Percentiles rank a stretch among this genome's conserved stretches.
Evolutionary conservation across 352 stramenopile genomes (phyloP).

Genomic region (Phytophthora pistaciae): DNA sequence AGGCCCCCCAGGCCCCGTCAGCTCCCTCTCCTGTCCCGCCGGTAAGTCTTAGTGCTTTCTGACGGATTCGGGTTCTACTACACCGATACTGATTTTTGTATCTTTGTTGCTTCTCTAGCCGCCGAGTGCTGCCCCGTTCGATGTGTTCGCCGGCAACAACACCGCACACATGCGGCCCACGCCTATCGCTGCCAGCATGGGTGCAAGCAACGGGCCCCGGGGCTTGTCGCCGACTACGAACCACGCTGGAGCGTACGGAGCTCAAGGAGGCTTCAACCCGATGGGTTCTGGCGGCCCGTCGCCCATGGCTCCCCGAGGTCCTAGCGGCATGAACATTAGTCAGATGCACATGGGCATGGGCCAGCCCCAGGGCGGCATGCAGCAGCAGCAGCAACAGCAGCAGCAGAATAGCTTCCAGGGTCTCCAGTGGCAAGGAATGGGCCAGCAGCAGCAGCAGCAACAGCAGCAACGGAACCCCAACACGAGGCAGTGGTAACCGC

Average conservation of each 20-base stretch:
- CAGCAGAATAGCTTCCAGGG: slow-evolving; percentile 85
- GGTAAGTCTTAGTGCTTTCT: slow-evolving; percentile 26
- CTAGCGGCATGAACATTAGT: slow-evolving; percentile 81
- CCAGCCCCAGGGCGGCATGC: slow-evolving; percentile 47
- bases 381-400: slow-evolving; percentile 45
- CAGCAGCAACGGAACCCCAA: slow-evolving; percentile 74
- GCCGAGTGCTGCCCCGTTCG: slow-evolving; percentile 53
- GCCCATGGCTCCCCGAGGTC: slow-evolving; percentile 55
- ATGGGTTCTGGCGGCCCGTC: slow-evolving; percentile 47
- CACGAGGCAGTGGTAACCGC: slow-evolving; percentile 50
- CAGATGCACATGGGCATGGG: slow-evolving; percentile 87
- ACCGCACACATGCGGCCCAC: slow-evolving; percentile 43
- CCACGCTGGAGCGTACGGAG: slow-evolving; percentile 32
- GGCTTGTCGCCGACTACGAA: slow-evolving; percentile 40
- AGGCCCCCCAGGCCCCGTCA: slow-evolving; percentile 40
- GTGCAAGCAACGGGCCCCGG: slow-evolving; percentile 36
- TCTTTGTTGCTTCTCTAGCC: slow-evolving; percentile 22
- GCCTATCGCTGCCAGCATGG: slow-evolving; percentile 39
- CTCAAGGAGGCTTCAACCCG: slow-evolving; percentile 51
- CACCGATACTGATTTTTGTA: slow-evolving; percentile 5
- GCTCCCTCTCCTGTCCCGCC: slow-evolving; percentile 48
- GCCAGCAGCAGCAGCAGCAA: slow-evolving; percentile 58
- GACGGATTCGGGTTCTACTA: background rate
- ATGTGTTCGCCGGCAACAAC: slow-evolving; percentile 66
- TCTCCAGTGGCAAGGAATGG: slow-evolving; percentile 88